Conservation (phyloP, 1,284 basidiomycete species). For the Irpex sp. region DNA sequence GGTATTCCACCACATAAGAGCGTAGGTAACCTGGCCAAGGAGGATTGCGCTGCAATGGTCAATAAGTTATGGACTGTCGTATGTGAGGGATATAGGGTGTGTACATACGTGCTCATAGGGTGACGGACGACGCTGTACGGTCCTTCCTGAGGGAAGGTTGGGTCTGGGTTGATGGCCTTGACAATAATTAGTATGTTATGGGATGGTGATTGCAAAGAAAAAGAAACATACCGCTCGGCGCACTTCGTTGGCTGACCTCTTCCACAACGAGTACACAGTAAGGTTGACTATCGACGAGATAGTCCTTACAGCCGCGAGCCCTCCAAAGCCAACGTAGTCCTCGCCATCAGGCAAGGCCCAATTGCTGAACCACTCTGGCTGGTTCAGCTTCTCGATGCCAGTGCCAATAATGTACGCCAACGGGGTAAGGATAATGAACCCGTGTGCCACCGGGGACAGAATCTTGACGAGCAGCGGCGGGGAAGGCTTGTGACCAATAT, state of each 20-base stretch:
- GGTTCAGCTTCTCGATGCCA: conserved; percentile 8
- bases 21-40: conserved; percentile 7
- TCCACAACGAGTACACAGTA: not conserved
- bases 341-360: conserved; percentile 7
- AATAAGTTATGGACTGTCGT: not conserved
- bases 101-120: conserved; percentile 11
- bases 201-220: not conserved
- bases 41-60: conserved; percentile 6
- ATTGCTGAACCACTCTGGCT: conserved; percentile 15
- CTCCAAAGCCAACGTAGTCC: conserved; percentile 6
- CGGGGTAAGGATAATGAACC: conserved; percentile 9
- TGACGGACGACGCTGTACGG: conserved; percentile 16
- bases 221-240: not conserved
- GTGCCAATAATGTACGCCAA: conserved; percentile 11
- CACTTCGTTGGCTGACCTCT: not conserved
- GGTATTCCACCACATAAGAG: conserved; percentile 15
- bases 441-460: conserved; percentile 11
- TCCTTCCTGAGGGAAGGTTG: conserved; percentile 9
- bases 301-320: conserved; percentile 4
- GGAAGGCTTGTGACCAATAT: conserved; percentile 5
- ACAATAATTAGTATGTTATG: not conserved
- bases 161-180: conserved; percentile 9
- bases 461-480: conserved; percentile 4
- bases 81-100: not conserved
- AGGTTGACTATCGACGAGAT: conserved; percentile 8